Percentiles rank a stretch among this genome's conserved stretches.
Evolutionary conservation across 1,284 basidiomycete genomes (phyloP).

Genomic region (Fomitopsis schrenkii): DNA sequence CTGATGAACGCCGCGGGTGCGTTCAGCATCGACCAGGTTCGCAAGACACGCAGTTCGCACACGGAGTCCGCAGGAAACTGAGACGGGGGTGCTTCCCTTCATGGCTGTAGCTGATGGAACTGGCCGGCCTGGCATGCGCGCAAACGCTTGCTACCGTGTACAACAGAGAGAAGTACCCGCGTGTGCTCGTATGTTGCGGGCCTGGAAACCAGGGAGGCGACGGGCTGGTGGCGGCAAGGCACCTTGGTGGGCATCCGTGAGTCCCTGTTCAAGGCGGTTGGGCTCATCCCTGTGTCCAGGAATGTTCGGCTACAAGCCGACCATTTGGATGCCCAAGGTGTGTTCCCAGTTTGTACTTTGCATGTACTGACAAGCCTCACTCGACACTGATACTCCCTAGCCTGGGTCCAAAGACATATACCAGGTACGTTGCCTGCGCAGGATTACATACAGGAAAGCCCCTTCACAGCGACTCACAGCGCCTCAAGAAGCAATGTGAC

Average conservation of each 20-base stretch:
- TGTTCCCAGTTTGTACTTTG: conserved; percentile 6
- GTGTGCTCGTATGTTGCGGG: conserved; percentile 91
- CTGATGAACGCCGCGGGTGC: conserved; percentile 83
- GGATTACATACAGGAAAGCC: neutral
- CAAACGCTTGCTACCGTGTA: conserved; percentile 83
- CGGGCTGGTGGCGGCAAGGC: conserved; percentile 93
- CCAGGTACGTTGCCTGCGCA: conserved; percentile 38
- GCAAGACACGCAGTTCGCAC: neutral
- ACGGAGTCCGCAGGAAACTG: neutral
- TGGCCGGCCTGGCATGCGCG: conserved; percentile 96
- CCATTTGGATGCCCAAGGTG: conserved; percentile 91
- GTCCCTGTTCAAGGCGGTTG: neutral
- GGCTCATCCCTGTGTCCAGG: conserved; percentile 37
- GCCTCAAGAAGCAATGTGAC: conserved; percentile 81
- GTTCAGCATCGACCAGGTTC: conserved; percentile 88
- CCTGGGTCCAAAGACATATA: conserved; percentile 89
- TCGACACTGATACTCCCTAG: conserved; percentile 31
- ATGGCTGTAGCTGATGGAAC: conserved; percentile 82
- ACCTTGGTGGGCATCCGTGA: conserved; percentile 59
- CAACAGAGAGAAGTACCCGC: conserved; percentile 56
- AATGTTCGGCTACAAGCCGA: conserved; percentile 86
- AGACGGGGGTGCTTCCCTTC: neutral
- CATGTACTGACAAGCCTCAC: neutral
- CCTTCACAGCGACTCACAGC: conserved; percentile 33
- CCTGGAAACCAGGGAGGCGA: conserved; percentile 98